A percentile compares a stretch with the other conserved stretches of the same genome.
Conservation (phyloP, 495 filamentous ascomycete genomes). For the Aspergillus indologenus region DNA sequence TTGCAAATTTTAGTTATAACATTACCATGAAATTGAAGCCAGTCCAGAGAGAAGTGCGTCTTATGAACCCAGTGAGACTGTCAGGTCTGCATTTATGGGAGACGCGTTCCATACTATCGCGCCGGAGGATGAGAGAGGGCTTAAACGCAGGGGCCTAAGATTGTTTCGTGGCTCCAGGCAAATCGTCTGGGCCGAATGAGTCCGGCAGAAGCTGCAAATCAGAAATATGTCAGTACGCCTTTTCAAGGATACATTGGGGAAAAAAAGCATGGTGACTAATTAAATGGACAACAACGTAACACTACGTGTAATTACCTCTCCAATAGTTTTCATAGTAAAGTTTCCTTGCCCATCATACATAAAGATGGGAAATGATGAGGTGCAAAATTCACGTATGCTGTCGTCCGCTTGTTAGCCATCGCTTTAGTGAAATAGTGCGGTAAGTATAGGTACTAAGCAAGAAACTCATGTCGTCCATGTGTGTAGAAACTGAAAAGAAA, state of each 20-base stretch:
- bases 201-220: slow-evolving; percentile 59
- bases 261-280: not conserved
- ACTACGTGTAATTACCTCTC: slow-evolving; percentile 49
- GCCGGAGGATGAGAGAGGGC: not conserved
- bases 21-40: too few relatives aligned
- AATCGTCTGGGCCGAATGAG: slow-evolving; percentile 66
- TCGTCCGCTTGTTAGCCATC: not conserved
- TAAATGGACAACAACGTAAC: not conserved
- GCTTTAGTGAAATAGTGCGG: not conserved
- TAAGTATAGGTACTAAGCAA: not conserved
- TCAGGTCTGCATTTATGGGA: not conserved
- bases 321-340: slow-evolving; percentile 68
- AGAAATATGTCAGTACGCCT: slow-evolving; percentile 18
- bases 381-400: slow-evolving; percentile 78
- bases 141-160: not conserved
- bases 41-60: too few relatives aligned
- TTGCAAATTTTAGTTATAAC: too few relatives aligned
- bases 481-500: too few relatives aligned
- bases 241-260: not conserved
- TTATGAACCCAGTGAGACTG: too few relatives aligned
- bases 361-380: slow-evolving; percentile 68
- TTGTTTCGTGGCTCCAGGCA: slow-evolving; percentile 7
- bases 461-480: too few relatives aligned
- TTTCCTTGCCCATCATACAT: slow-evolving; percentile 81
- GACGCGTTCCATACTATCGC: not conserved